Conservation (phyloP, 495 filamentous ascomycete species). For the Bacidia gigantensis region DNA sequence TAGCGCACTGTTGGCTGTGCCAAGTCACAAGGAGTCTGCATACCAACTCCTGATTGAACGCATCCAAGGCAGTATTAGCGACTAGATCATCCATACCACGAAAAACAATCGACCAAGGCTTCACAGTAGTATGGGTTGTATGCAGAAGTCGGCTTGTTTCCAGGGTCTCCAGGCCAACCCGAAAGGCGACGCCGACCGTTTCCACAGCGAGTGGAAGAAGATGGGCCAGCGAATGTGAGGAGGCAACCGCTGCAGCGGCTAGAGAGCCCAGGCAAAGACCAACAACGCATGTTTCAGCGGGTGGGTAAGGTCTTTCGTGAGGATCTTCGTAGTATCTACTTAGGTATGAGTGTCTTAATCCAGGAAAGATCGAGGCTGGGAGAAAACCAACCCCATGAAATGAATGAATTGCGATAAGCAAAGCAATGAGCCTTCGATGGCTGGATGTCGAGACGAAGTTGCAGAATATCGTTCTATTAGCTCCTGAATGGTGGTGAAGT, state of each 20-base stretch:
- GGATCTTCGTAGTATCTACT: not conserved
- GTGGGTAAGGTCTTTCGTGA: too few species aligned
- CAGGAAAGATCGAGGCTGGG: not conserved
- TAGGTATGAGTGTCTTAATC: not conserved
- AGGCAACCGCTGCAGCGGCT: conserved; percentile 8
- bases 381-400: not conserved
- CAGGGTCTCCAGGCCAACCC: conserved; percentile 46
- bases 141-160: conserved; percentile 27
- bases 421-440: not conserved
- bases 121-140: conserved; percentile 34
- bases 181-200: conserved; percentile 8
- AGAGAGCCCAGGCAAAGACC: conserved; percentile 13
- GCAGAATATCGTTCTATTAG: not conserved
- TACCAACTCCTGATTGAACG: not conserved
- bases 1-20: conserved; percentile 3
- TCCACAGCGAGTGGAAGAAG: conserved; percentile 11
- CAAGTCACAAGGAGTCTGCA: not conserved
- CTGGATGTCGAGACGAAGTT: not conserved
- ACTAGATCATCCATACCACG: conserved; percentile 26
- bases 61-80: not conserved
- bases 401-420: not conserved
- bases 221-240: conserved; percentile 2
- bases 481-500: not conserved
- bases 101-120: conserved; percentile 44
- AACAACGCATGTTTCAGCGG: not conserved